Percentiles rank a stretch among this genome's conserved stretches.
These are phyloP conservation scores for Cytospora leucostoma DNA, from an alignment of 2,329 filamentous ascomycete species.

Conservation along the genomic window DNA sequence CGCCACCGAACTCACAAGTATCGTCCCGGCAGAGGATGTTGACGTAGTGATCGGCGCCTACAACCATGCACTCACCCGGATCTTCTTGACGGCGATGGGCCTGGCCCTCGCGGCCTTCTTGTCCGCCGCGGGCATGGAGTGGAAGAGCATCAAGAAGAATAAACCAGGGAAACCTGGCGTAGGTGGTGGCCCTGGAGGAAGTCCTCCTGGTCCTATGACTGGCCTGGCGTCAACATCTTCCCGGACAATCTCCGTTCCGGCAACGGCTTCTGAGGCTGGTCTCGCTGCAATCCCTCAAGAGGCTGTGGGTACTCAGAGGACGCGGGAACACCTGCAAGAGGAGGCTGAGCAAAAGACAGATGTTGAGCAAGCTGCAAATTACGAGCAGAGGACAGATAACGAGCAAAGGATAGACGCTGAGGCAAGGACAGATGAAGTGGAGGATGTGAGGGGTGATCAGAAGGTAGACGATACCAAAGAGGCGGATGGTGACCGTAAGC, in stretches of 20 bases:
- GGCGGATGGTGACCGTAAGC: neutral
- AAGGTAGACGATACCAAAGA: neutral
- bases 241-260: neutral
- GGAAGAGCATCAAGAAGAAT: slow-evolving; percentile 66
- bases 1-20: slow-evolving; percentile 60
- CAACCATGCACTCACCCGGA: slow-evolving; percentile 62
- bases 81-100: slow-evolving; percentile 64
- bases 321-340: neutral
- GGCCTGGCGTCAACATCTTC: neutral
- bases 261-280: neutral
- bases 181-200: slow-evolving; percentile 3
- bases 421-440: neutral
- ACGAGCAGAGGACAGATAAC: too few relatives aligned
- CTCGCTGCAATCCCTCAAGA: neutral
- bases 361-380: neutral
- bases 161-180: slow-evolving; percentile 31
- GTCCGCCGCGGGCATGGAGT: slow-evolving; percentile 62
- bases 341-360: neutral
- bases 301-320: neutral
- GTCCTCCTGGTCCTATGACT: neutral
- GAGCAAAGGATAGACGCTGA: too few relatives aligned
- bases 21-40: slow-evolving; percentile 53
- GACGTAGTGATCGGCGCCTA: slow-evolving; percentile 62
- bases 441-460: neutral
- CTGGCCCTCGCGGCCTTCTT: slow-evolving; percentile 58